Evolutionary conservation across 257 asterid genomes (phyloP).

Genomic region (Solanum habrochaites): DNA sequence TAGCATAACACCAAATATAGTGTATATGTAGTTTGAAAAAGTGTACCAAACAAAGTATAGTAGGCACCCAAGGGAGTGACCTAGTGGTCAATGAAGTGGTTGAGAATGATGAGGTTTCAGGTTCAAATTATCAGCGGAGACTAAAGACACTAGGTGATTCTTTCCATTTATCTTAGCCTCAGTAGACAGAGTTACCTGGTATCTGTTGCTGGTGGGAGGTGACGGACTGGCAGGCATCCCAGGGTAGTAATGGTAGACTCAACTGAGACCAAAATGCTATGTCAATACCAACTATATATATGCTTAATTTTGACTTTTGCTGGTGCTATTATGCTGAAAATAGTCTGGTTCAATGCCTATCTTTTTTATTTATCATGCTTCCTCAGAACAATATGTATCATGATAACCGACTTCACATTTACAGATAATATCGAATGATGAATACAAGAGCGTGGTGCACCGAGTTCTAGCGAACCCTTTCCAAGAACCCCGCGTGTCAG

Average conservation of each 20-base stretch:
- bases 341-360: background rate
- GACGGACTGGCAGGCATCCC: background rate
- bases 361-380: background rate
- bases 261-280: background rate
- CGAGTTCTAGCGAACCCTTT: slow-evolving; percentile 26
- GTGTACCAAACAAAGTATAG: background rate
- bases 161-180: background rate
- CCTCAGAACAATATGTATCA: background rate
- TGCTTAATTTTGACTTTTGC: background rate
- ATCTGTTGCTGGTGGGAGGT: background rate
- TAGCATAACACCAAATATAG: background rate
- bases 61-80: background rate
- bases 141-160: background rate
- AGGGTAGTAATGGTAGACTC: background rate
- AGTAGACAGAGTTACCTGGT: background rate
- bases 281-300: background rate
- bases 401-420: background rate
- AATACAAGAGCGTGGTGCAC: slow-evolving; percentile 34
- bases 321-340: background rate
- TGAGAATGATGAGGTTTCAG: background rate
- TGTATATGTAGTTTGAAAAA: no score
- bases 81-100: background rate
- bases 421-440: slow-evolving; percentile 39
- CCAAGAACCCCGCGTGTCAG: slow-evolving; percentile 23
- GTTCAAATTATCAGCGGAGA: background rate